Conservation (phyloP, 2,329 filamentous ascomycete species). For the Xylariaceae sp. region DNA sequence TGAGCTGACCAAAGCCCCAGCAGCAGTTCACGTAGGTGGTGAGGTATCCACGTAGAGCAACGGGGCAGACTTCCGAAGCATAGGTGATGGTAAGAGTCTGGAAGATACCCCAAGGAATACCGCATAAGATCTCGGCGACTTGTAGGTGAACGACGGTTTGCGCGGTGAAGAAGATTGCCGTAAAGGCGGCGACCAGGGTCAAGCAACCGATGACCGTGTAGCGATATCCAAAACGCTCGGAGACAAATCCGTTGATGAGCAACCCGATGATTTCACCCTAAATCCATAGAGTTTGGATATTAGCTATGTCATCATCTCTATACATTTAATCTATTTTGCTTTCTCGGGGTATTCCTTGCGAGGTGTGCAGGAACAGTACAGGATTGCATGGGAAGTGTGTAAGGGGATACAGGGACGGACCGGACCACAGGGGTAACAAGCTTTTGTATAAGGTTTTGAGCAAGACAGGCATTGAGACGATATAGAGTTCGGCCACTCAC, state of each 20-base stretch:
- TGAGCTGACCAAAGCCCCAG: constrained; percentile 73
- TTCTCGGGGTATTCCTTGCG: too few species aligned
- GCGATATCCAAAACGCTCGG: constrained; percentile 66
- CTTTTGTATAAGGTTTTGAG: background rate
- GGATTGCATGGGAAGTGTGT: background rate
- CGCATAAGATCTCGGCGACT: constrained; percentile 61
- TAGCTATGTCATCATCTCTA: background rate
- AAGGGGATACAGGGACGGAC: constrained; percentile 1
- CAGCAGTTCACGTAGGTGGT: constrained; percentile 77
- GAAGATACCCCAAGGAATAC: constrained; percentile 62
- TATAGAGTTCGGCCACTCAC: constrained; percentile 18
- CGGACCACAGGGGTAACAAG: background rate
- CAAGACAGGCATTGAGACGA: too few species aligned
- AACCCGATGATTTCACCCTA: constrained; percentile 65
- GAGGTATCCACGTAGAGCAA: constrained; percentile 64
- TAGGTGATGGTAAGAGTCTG: constrained; percentile 62
- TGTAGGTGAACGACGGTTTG: constrained; percentile 57
- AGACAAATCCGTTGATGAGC: constrained; percentile 62
- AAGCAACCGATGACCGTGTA: constrained; percentile 62
- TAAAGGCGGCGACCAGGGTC: constrained; percentile 52
- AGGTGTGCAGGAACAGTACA: background rate
- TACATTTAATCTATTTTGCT: background rate
- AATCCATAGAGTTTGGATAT: background rate
- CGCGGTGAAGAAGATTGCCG: constrained; percentile 64
- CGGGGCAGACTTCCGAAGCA: constrained; percentile 69